Evolutionary conservation across 2,329 filamentous ascomycete species (phyloP), one percentile per base, ranked within the genome.

Genomic region (Penicillium paneum): DNA sequence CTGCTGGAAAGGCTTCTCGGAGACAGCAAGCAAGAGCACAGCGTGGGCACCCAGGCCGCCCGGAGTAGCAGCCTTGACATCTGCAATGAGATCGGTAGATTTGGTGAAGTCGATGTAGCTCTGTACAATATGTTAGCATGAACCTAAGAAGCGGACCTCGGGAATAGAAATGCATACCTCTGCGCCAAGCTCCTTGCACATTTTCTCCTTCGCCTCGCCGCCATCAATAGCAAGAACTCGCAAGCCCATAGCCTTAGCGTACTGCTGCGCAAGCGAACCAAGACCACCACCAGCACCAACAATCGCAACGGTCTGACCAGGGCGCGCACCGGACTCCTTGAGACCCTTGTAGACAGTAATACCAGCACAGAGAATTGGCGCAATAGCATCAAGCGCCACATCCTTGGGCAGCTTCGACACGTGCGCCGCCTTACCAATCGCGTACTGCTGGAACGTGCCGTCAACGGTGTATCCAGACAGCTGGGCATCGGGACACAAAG

Each of bases 1-100:
- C 79, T 97, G 92, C 78, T 96, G 91, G 86, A 97, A 97, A 50
- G 93, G 93, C 80, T 88, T 90, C 82, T 97, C 92, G 65, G 81
- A 83, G 49, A 90, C 91, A 58, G 93, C 92, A 57, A 97, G 84
- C 41, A 97, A 81, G 62, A 97, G 80, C 58, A 93, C 91, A 36
- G 91, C 92, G 67, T 96, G 89, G 5, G 92, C 91, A 49, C 93
- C 93, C 15, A 90, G 82, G 19, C 90, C 90, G 65, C 93, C 91
- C 28, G 83, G 76, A 1, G 90, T 95, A 28, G 87, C 86, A 43
- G 84, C 85, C 79, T 91, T 90, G 61, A 97, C 92, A 62, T 95
- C 90, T 64, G 84, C 83, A 64, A 96, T 88, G 26, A 97, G 75
- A 75, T 96, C 87, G 74, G 86, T 84, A 71, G 83, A 85, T 54